Evolutionary conservation across 2,329 filamentous ascomycete species (phyloP), one percentile per base, ranked within the genome.

Genomic region (Ophiostoma sp.): DNA sequence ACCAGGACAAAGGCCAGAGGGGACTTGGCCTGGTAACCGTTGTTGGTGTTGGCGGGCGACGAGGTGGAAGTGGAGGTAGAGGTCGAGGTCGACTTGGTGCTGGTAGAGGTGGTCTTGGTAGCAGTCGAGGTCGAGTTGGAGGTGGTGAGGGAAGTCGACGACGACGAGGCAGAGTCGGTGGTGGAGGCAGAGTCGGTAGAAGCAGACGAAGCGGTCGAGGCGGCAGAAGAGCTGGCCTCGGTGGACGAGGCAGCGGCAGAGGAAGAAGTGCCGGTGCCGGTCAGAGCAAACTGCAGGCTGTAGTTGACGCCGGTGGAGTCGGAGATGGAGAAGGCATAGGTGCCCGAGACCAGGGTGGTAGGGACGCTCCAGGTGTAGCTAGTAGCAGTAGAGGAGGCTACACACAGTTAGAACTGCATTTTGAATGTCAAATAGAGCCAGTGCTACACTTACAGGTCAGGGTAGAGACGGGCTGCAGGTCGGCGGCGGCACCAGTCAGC

Each of bases 291-390:
- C 75, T 77, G 77, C 15, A 71, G 4, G 74, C 79, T 81, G 80
- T 81, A 85, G 82, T 85, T 85, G 75, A 75, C 72, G 15, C 68
- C 73, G 41, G 74, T 75, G 44, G 74, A 75, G 73, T 84, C 82
- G 36, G 69, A 72, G 74, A 85, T 83, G 77, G 80, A 77, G 73
- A 85, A 78, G 72, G 83, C 82, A 74, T 84, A 85, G 41, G 74
- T 75, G 76, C 78, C 82, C 36, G 77, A 74, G 70, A 79, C 71
- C 39, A 83, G 76, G 71, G 74, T 74, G n/a, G 76, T 64, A 35
- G 78, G 73, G 17, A 80, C 79, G 20, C 76, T 78, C 79, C 79
- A 83, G 72, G 76, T 78, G 78, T 76, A 81, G 70, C 78, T 80
- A 48, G 70, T 72, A 69, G 76, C 79, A 65, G 78, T 75, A 67